A percentile compares a stretch with the other conserved stretches of the same genome.
Conservation (phyloP, 306 rosid genomes). For the Gleditsia sinensis region DNA sequence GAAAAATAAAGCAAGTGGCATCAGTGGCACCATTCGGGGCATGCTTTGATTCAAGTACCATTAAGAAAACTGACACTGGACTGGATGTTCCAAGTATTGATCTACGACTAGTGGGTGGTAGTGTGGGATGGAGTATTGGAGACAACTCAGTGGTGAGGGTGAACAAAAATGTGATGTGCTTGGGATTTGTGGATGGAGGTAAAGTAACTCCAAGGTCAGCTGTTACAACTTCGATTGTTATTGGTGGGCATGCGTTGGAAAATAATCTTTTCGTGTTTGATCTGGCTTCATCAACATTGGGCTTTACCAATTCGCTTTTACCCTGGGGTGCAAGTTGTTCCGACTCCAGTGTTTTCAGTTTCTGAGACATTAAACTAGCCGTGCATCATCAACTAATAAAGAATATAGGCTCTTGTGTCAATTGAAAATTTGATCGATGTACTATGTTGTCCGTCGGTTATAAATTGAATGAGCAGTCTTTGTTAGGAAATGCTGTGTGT, state of each 20-base stretch:
- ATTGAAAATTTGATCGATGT: too few species aligned
- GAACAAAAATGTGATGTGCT: constrained; percentile 23
- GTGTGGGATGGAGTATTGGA: constrained; percentile 38
- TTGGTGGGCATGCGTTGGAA: constrained; percentile 32
- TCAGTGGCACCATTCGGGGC: constrained; percentile 31
- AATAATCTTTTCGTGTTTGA: constrained; percentile 41
- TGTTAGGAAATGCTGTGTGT: too few species aligned
- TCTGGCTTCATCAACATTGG: constrained; percentile 34
- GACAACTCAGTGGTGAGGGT: constrained; percentile 40
- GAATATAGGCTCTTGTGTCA: too few species aligned
- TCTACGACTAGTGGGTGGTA: too few species aligned
- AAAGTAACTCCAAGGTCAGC: neutral
- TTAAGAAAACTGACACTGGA: constrained; percentile 9
- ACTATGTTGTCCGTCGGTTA: too few species aligned
- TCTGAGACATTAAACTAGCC: neutral
- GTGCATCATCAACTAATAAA: too few species aligned
- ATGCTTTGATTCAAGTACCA: constrained; percentile 34
- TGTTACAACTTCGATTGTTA: constrained; percentile 2
- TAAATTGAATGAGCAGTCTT: too few species aligned
- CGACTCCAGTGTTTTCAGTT: neutral
- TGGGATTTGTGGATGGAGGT: constrained; percentile 45
- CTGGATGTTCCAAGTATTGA: constrained; percentile 23
- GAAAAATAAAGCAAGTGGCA: constrained; percentile 31
- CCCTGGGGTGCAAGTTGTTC: constrained; percentile 34
- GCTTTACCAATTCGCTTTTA: constrained; percentile 28